phyloP scores from a whole-genome alignment of 2,329 filamentous ascomycete genomes.

The Aspergillus arachidicola region DNA sequence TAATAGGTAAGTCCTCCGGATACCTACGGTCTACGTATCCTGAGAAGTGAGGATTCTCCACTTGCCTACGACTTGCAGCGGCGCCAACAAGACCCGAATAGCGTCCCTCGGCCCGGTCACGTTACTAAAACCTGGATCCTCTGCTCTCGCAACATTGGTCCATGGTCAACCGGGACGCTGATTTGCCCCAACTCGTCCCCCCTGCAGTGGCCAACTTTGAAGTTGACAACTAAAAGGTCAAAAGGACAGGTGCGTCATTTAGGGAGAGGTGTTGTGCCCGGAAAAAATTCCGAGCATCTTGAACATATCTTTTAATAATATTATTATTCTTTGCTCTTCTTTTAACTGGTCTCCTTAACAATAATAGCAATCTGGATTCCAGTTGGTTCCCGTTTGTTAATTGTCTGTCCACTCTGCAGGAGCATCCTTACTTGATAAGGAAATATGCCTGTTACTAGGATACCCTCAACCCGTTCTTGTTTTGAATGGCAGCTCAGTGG shows the following conservation, averaged over 20 bases:
- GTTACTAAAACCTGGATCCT: slow-evolving; percentile 20
- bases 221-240: not conserved
- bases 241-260: not conserved
- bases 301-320: not conserved
- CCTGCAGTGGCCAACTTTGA: not conserved
- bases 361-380: not conserved
- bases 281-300: not conserved
- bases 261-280: not conserved
- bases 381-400: not conserved
- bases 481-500: not conserved
- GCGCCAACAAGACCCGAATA: slow-evolving; percentile 6
- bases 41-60: not conserved
- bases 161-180: not conserved
- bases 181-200: not conserved
- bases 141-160: not conserved
- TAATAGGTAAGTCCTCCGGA: slow-evolving; percentile 1
- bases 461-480: not conserved
- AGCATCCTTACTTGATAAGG: not conserved
- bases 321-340: not conserved
- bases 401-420: not conserved
- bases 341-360: not conserved
- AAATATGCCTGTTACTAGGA: not conserved
- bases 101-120: slow-evolving; percentile 30
- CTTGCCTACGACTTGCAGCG: slow-evolving; percentile 1
- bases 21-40: not conserved